Base-by-base conservation (phyloP, 768 basidiomycete species). In the Mycena leptocephala region DNA sequence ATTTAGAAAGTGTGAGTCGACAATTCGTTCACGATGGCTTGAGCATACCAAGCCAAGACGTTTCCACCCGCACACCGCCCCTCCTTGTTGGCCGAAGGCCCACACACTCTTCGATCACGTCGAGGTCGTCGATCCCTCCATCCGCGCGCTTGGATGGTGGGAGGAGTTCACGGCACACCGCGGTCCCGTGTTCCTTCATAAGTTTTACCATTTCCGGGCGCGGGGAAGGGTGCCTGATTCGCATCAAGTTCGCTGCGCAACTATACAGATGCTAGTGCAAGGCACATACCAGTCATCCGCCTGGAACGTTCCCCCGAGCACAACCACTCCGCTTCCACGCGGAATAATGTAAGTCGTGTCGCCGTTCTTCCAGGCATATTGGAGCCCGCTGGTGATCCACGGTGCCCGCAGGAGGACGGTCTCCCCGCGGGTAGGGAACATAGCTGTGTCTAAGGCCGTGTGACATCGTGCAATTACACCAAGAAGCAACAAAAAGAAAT, bases 361-460 rank as follows among this genome's bases (percentile, higher is more conserved):
- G 26, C 22, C 24, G 66, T 71, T 67, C 14, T 30, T 24, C 41
- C 26, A 73, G 30, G 24, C 28, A 53, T 66, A 66, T 28, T 32
- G 53, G n/a, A 77, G 35, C 18, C 32, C 71, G 28, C 30, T 33
- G 41, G 37, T 84, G 65, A 91, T 81, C 59, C 83, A 79, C 3
- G 90, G 88, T 10, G 90, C 90, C 62, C 87, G 81, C 35, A 93
- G 87, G 24, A 93, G 81, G 14, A 93, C 87, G 0, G 90, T 88
- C 81, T 94, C 93, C 5, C 93, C 93, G 22, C 92, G 86, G 79
- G 93, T 90, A 2, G 93, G 92, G 78, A 87, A 88, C 26, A 92
- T 59, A 13, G 26, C 33, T 26, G 51, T 76, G 22, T 76, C 70
- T 84, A 30, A 22, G 28, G 24, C 10, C n/a, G 59, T 14, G 55